Evolutionary conservation across 768 basidiomycete genomes (phyloP), one percentile per base, ranked within the genome.

Genomic region (Leccinellum albellum): DNA sequence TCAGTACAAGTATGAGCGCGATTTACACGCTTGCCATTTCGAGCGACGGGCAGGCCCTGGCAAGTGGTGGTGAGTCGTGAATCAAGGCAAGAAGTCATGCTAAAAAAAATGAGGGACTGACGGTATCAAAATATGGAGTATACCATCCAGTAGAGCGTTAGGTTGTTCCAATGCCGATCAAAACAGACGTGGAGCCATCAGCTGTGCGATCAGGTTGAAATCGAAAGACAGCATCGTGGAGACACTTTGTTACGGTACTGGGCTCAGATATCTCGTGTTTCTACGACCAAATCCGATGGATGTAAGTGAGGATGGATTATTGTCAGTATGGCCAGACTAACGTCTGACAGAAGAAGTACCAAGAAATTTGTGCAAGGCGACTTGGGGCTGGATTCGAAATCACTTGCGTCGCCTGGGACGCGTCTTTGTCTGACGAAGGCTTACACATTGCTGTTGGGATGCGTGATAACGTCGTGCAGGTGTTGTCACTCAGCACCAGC

Each of bases 351-450:
- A 56, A 33, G 23, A 13, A 28, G 8, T 61, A 21, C 17, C 56
- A 57, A n/a, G 44, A 61, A 23, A 61, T 61, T 4, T 61, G 60
- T 28, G 45, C 53, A 5, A 31, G 17, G 14, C n/a, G 50, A 20
- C 56, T 61, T 3, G 53, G 60, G 3, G 31, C 49, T 4, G 59
- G 59, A 9, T 35, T 57, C 23, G 53, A 61, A 29, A 57, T 61
- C 75, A 79, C 28, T 68, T 45, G 44, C 14, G 3, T 45, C 5
- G 44, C 44, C 21, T 45, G 44, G 44, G 44, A 45, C 20, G 44
- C 44, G 10, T 45, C 42, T 21, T 44, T 1, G 42, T 4, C 42
- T n/a, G 42, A 8, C 1, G 44, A 8, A 45, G n/a, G 44, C 10
- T 45, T 45, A 23, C 44, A 4, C 12, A 20, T 45, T 4, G 44